Percentiles rank a stretch among this genome's conserved stretches.
Conservation (phyloP, 2,329 filamentous ascomycete genomes). For the Microdochium trichocladiopsis region DNA sequence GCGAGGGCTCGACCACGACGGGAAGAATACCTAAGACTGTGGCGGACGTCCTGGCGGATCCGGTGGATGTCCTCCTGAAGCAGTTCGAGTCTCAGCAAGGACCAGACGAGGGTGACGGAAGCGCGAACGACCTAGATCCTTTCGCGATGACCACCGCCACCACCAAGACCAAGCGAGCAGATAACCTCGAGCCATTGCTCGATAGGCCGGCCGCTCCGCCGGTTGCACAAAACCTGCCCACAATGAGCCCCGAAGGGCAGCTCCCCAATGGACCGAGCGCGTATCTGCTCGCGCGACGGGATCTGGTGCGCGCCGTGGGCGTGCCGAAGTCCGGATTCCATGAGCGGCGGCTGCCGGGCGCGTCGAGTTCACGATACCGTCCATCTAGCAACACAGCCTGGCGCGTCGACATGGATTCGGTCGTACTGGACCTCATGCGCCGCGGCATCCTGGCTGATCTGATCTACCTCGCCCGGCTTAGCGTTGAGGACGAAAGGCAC, state of each 20-base stretch:
- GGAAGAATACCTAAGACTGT: no score
- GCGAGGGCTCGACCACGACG: no score
- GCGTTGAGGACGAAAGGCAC: slow-evolving; percentile 16
- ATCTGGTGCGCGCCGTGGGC: slow-evolving; percentile 19
- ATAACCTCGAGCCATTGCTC: no score
- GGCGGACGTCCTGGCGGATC: neutral
- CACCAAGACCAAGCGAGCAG: no score
- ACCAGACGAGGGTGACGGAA: neutral
- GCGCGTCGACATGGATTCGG: slow-evolving; percentile 48
- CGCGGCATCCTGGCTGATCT: slow-evolving; percentile 38
- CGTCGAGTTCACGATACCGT: slow-evolving; percentile 7
- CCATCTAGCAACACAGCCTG: slow-evolving; percentile 24
- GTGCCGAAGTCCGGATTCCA: slow-evolving; percentile 5
- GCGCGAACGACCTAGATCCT: neutral
- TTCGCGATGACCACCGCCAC: no score
- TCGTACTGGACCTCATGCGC: slow-evolving; percentile 44
- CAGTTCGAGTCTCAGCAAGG: neutral
- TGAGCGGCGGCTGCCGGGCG: slow-evolving; percentile 6
- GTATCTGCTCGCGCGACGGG: slow-evolving; percentile 23
- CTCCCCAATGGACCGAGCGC: slow-evolving; percentile 12
- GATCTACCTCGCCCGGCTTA: slow-evolving; percentile 25
- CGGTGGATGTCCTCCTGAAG: neutral
- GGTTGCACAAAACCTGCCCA: neutral
- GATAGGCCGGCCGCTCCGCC: no score
- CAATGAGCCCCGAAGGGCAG: slow-evolving; percentile 2